A percentile compares a stretch with the other conserved stretches of the same genome.
Conservation (phyloP, 306 rosid species). For the Nissolia schottii region DNA sequence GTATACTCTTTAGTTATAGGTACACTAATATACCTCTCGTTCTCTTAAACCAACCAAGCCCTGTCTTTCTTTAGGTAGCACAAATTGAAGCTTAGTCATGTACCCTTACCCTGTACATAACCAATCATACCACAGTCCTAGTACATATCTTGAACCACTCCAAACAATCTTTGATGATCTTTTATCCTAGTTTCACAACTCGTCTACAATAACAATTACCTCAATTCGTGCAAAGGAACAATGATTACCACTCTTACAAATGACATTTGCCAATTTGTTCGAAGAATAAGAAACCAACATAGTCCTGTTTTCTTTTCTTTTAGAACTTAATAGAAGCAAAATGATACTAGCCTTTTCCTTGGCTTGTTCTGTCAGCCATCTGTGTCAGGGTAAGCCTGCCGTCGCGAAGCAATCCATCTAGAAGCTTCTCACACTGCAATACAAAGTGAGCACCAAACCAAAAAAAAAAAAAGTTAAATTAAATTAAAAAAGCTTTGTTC, state of each 20-base stretch:
- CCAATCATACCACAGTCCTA: neutral
- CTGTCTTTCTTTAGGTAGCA: neutral
- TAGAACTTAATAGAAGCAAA: neutral
- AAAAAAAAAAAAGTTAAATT: neutral
- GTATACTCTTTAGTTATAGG: neutral
- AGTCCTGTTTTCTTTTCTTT: neutral
- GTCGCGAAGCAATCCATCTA: conserved; percentile 80
- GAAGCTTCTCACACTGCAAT: conserved; percentile 57
- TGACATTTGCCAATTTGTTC: neutral
- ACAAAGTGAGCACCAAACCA: neutral
- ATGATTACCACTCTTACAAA: neutral
- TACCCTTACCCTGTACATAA: neutral
- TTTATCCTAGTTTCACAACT: neutral
- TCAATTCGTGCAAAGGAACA: neutral
- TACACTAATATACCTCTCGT: neutral
- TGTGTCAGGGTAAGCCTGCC: conserved; percentile 79
- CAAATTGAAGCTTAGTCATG: neutral
- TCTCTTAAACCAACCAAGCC: neutral
- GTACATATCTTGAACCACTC: conserved; percentile 2
- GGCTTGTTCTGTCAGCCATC: conserved; percentile 60
- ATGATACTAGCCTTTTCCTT: conserved; percentile 49
- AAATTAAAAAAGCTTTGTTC: neutral
- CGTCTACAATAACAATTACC: neutral
- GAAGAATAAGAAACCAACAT: neutral
- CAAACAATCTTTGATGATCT: neutral